A percentile compares a stretch with the other conserved stretches of the same genome.
These are phyloP conservation scores for Lepraria neglecta DNA, from an alignment of 495 filamentous ascomycete species.

Conservation along the genomic window DNA sequence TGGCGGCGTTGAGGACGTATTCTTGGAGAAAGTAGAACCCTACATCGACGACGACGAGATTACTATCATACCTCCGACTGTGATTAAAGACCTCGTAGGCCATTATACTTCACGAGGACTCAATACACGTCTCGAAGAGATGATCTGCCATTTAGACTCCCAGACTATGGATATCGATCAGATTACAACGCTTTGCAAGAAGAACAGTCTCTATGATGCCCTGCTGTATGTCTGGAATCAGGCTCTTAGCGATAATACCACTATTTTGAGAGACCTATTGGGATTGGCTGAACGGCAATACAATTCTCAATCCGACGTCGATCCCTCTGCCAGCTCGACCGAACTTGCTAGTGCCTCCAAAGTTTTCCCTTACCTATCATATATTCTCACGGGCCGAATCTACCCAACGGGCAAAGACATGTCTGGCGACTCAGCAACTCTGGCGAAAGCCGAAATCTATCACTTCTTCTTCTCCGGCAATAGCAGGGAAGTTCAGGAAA, in stretches of 20 bases:
- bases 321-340: constrained; percentile 23
- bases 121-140: constrained; percentile 77
- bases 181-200: constrained; percentile 81
- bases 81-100: constrained; percentile 77
- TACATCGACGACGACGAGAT: constrained; percentile 76
- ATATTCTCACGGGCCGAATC: constrained; percentile 79
- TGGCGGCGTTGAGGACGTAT: constrained; percentile 60
- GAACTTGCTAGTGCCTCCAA: constrained; percentile 66
- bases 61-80: constrained; percentile 67
- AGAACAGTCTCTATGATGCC: constrained; percentile 87
- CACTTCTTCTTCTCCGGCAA: constrained; percentile 87
- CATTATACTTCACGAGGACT: constrained; percentile 68
- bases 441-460: constrained; percentile 82
- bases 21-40: constrained; percentile 79
- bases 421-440: constrained; percentile 57
- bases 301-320: constrained; percentile 30
- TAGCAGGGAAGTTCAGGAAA: constrained; percentile 38
- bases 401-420: constrained; percentile 81
- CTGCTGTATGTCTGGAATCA: constrained; percentile 97
- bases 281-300: constrained; percentile 51
- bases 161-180: constrained; percentile 90
- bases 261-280: constrained; percentile 79
- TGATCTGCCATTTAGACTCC: constrained; percentile 89
- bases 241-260: constrained; percentile 80
- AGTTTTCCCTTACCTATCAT: constrained; percentile 91